Base-by-base conservation (phyloP, 805 yeast species). In the Ogataea nakhonphanomensis region DNA sequence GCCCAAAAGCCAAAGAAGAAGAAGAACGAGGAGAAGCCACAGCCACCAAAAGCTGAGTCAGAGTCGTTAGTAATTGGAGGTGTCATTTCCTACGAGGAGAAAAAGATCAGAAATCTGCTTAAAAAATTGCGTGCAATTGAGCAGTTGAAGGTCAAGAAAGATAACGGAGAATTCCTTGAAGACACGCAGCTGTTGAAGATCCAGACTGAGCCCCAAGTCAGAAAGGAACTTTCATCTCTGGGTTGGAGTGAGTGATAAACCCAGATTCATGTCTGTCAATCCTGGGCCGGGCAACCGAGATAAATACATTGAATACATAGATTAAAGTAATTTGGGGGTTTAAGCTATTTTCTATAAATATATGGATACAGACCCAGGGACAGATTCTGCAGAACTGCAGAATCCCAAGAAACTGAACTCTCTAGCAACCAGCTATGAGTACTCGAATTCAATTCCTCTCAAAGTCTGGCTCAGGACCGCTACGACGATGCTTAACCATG, bases 51-150 rank as follows among this genome's bases (percentile, higher is more conserved):
- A 15, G 43, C 44, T 22, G 41, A 44, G 31, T 37, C 45, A 34
- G 53, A 59, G 17, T 71, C 74, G 9, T 53, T 69, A 33, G 76
- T 78, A 27, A 69, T 73, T 43, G 84, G 84, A 20, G 86, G 84
- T 30, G 78, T 78, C 17, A 70, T 70, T 26, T 77, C 86, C 8
- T 72, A 86, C 29, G 97, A 91, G 64, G 98, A 91, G 54, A 93
- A 90, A 73, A 89, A 90, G 66, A 81, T 88, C 49, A 78, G 99
- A 61, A 80, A 93, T 24, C 73, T 93, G 61, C 74, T 90, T 64
- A 93, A 93, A 70, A 93, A 93, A 66, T 74, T 91, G 48, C 77
- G 98, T 58, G 97, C 99, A n/a, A 93, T 93, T 53, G 95, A 90
- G 63, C 80, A 79, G 39, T 74, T 93, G 56, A 90, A 90, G 65